These are phyloP conservation scores for Fusarium sp. DNA, from an alignment of 2,329 filamentous ascomycete genomes.

Conservation along the genomic window DNA sequence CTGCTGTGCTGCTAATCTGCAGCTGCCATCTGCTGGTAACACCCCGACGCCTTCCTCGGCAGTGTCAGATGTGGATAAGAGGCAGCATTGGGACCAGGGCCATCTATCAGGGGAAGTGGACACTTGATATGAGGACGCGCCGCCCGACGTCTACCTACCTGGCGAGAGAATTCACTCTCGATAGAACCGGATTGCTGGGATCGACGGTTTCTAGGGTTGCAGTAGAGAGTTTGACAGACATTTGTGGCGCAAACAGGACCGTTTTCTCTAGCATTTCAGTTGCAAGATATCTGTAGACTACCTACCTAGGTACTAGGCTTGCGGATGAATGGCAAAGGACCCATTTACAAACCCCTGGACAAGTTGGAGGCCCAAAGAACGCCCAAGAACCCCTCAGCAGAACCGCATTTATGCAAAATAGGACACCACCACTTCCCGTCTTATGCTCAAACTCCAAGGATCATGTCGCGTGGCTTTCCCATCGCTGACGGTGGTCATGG, in stretches of 20 bases:
- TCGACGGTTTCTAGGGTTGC: neutral
- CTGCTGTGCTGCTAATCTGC: too few relatives aligned
- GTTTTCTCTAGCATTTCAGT: neutral
- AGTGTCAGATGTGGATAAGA: too few relatives aligned
- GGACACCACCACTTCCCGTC: neutral
- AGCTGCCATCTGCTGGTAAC: too few relatives aligned
- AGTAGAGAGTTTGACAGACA: constrained; percentile 7
- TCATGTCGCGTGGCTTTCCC: constrained; percentile 3
- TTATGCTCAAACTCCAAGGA: neutral
- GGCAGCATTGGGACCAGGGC: constrained; percentile 16
- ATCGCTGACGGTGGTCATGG: constrained; percentile 6
- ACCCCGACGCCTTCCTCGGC: too few relatives aligned
- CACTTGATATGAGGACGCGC: constrained; percentile 35
- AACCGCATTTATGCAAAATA: neutral
- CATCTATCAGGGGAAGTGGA: constrained; percentile 37
- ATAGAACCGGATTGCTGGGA: neutral
- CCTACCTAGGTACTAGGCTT: neutral
- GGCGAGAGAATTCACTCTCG: neutral
- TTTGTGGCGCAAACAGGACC: neutral
- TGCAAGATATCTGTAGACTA: neutral
- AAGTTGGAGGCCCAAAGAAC: constrained; percentile 4
- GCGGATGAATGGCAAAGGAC: neutral
- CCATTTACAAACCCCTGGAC: constrained; percentile 1
- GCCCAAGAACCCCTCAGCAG: neutral
- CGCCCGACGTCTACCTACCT: constrained; percentile 32